Conservation (phyloP, 805 yeast species). For the Kockiozyma suomiensis region DNA sequence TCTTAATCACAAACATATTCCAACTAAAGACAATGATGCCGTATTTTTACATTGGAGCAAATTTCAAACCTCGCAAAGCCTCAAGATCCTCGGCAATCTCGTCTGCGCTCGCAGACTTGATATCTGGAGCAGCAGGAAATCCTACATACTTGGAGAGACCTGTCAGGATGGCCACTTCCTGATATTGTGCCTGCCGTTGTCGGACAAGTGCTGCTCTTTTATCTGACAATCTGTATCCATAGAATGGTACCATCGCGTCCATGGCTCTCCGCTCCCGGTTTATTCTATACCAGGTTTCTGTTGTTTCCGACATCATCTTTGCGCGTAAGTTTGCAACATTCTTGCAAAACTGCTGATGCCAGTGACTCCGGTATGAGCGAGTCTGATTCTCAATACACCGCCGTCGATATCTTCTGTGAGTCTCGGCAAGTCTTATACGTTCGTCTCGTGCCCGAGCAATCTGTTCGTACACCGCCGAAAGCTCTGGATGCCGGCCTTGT, state of each 20-base stretch:
- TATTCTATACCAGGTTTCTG: slow-evolving; percentile 87
- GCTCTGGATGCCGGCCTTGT: slow-evolving; percentile 90
- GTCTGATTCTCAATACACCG: slow-evolving; percentile 81
- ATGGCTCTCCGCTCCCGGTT: slow-evolving; percentile 83
- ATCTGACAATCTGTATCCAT: slow-evolving; percentile 48
- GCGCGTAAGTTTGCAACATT: slow-evolving; percentile 67
- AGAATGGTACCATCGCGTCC: slow-evolving; percentile 62
- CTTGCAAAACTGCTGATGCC: slow-evolving; percentile 66
- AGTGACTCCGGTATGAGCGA: slow-evolving; percentile 70
- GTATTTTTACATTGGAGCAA: not conserved
- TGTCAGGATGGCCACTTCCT: slow-evolving; percentile 68
- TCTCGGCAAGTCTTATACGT: slow-evolving; percentile 56
- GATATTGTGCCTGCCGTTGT: slow-evolving; percentile 65
- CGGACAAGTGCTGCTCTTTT: slow-evolving; percentile 56
- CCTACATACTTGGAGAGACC: slow-evolving; percentile 71
- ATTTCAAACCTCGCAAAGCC: slow-evolving; percentile 54
- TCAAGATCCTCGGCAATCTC: slow-evolving; percentile 74
- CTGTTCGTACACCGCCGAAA: slow-evolving; percentile 46
- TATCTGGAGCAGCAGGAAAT: slow-evolving; percentile 78
- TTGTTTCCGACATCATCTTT: slow-evolving; percentile 67
- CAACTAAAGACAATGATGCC: not conserved
- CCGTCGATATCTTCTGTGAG: slow-evolving; percentile 63
- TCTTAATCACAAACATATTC: not conserved
- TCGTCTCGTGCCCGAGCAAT: slow-evolving; percentile 75
- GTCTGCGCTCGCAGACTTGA: slow-evolving; percentile 65